Evolutionary conservation across 2,329 filamentous ascomycete species (phyloP).

Genomic region (Coniochaeta ligniaria): DNA sequence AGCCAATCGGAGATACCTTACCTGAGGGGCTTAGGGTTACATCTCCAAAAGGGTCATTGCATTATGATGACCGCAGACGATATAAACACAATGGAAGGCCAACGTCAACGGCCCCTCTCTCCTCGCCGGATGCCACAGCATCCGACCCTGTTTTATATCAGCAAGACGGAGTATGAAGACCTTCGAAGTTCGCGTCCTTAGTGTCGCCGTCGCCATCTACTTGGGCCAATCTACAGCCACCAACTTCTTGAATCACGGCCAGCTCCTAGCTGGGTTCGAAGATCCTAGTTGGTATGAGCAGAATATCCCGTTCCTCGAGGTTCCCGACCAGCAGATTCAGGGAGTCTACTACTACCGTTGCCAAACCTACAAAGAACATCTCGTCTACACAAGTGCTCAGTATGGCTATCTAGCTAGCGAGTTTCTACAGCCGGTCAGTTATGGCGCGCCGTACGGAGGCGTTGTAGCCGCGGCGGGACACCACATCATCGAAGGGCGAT

Average conservation of each 20-base stretch:
- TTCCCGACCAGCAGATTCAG: slow-evolving; percentile 30
- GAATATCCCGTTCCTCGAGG: slow-evolving; percentile 36
- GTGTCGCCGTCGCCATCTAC: no score
- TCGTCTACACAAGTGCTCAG: slow-evolving; percentile 28
- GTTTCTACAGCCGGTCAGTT: slow-evolving; percentile 32
- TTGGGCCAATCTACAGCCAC: background rate
- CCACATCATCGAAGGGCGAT: slow-evolving; percentile 29
- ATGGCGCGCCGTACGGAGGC: slow-evolving; percentile 21
- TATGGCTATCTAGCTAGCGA: slow-evolving; percentile 34
- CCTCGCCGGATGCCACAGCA: no score
- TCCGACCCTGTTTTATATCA: no score
- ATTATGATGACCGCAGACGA: no score
- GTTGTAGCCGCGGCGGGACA: slow-evolving; percentile 28
- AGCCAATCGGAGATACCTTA: no score
- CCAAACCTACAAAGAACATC: slow-evolving; percentile 31
- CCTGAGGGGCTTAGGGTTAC: no score
- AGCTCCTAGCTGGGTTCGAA: slow-evolving; percentile 11
- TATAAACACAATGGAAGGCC: no score
- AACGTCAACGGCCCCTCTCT: no score
- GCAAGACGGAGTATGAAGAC: no score
- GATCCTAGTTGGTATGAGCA: slow-evolving; percentile 20
- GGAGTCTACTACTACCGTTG: slow-evolving; percentile 39
- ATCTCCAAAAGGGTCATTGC: no score
- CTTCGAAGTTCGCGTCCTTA: no score
- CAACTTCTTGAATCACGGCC: slow-evolving; percentile 14